Evolutionary conservation across 768 basidiomycete species (phyloP), one percentile per base, ranked within the genome.

Genomic region (Chlorophyllum brunneum): DNA sequence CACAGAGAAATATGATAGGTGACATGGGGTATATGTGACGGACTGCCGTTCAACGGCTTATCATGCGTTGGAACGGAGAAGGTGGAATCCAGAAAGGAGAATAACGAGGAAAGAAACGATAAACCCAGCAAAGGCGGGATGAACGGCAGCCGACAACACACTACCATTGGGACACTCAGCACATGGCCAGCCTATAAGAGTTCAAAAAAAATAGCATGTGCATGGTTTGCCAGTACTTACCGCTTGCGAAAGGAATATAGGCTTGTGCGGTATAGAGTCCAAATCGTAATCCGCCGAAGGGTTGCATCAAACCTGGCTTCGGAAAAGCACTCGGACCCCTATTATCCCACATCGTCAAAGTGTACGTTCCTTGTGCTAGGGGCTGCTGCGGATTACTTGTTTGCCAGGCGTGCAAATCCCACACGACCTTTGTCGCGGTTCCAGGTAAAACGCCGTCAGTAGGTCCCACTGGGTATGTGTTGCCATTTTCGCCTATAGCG

Each of bases 401-500:
- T 59, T 91, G 81, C 64, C 86, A 90, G 26, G 74, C 69, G 59
- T 76, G 89, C 1, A 85, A 66, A 63, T 88, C 86, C 92, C 92
- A 93, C 7, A 82, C 74, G 10, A 86, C 81, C 33, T 68, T 59
- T 8, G 87, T 87, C 22, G 84, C 81, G 1, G 77, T 79, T 0
- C 86, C 90, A 2, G 80, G 72, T 4, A 91, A 76, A 23, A 81
- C 65, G 11, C 86, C 83, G 58, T 82, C 68, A 4, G 82, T 79
- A 0, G 85, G 82, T 0, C 88, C 89, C 4, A 93, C 86, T 5
- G 87, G 80, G 63, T 90, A 94, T 2, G 88, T 90, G 66, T 86
- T 87, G 5, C 87, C 86, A 63, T 91, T 91, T 9, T 81, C 81
- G 65, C 86, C 86, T 46, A 83, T 74, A 26, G 92, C 92, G 38